Evolutionary conservation across 2,329 filamentous ascomycete genomes (phyloP).

Genomic region (Epicoccum sorghinum): DNA sequence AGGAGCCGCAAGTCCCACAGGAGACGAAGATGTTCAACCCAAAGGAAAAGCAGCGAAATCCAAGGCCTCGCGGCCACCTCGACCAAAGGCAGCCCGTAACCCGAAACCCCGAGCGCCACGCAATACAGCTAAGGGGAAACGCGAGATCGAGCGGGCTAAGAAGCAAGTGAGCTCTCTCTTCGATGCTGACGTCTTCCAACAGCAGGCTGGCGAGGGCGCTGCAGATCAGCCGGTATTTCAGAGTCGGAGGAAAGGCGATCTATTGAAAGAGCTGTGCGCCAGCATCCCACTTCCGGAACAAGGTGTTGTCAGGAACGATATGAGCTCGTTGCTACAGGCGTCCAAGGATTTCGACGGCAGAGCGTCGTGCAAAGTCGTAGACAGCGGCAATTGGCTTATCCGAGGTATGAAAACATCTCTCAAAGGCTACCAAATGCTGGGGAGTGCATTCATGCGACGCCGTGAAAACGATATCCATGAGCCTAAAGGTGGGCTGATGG

Average conservation of each 20-base stretch:
- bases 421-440: conserved; percentile 59
- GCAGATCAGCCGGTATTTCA: conserved; percentile 34
- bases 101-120: conserved; percentile 13
- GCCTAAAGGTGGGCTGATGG: conserved; percentile 52
- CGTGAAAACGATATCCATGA: conserved; percentile 51
- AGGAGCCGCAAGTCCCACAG: background rate
- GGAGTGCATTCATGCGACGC: conserved; percentile 60
- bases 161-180: conserved; percentile 35
- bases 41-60: background rate
- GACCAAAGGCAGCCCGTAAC: conserved; percentile 4
- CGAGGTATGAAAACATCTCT: conserved; percentile 57
- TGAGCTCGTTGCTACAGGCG: conserved; percentile 45
- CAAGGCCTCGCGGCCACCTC: conserved; percentile 8
- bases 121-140: conserved; percentile 25
- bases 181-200: conserved; percentile 39
- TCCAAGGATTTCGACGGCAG: conserved; percentile 51
- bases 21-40: background rate
- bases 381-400: conserved; percentile 51
- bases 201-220: conserved; percentile 34
- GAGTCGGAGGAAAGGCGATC: conserved; percentile 35
- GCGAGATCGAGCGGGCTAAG: conserved; percentile 21
- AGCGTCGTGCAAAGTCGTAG: conserved; percentile 36
- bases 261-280: conserved; percentile 50
- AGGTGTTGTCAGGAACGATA: conserved; percentile 45
- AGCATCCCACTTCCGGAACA: conserved; percentile 47